Conservation (phyloP, 2,329 filamentous ascomycete genomes). For the Fusarium lyarnte region DNA sequence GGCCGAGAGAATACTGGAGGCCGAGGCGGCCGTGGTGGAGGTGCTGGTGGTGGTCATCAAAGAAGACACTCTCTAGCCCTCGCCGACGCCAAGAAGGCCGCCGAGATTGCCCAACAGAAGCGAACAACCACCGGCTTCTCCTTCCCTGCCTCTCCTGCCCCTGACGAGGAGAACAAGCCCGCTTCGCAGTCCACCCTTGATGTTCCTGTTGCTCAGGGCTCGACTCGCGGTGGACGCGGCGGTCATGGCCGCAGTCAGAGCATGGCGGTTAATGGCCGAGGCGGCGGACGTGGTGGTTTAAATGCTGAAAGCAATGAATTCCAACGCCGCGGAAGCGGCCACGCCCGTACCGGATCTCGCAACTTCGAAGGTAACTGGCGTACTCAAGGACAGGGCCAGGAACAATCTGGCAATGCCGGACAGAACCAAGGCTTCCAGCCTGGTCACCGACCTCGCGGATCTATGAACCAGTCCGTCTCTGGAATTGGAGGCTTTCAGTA, state of each 20-base stretch:
- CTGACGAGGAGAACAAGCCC: conserved; percentile 59
- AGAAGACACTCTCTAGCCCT: conserved; percentile 93
- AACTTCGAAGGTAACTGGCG: conserved; percentile 99
- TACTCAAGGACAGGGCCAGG: conserved; percentile 76
- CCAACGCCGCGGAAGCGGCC: conserved; percentile 80
- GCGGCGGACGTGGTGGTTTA: conserved; percentile 77
- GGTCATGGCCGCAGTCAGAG: conserved; percentile 85
- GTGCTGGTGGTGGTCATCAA: conserved; percentile 81
- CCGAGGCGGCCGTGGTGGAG: conserved; percentile 75
- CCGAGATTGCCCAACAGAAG: conserved; percentile 96
- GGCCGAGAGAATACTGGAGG: conserved; percentile 54
- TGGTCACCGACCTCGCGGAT: conserved; percentile 86
- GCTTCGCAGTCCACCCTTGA: conserved; percentile 47
- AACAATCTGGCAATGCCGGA: conserved; percentile 57
- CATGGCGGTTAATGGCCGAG: conserved; percentile 80
- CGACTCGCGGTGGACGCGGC: conserved; percentile 65
- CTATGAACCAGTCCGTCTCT: conserved; percentile 86
- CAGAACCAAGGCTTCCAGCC: conserved; percentile 85
- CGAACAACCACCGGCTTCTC: conserved; percentile 93
- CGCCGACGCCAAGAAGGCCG: conserved; percentile 96
- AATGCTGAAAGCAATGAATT: conserved; percentile 66
- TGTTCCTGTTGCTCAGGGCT: conserved; percentile 51
- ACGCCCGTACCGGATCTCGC: conserved; percentile 83
- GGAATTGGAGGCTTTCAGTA: conserved; percentile 90
- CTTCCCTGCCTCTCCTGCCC: conserved; percentile 77